phyloP scores from a whole-genome alignment of 2,329 filamentous ascomycete species.

The Periconia sp. region DNA sequence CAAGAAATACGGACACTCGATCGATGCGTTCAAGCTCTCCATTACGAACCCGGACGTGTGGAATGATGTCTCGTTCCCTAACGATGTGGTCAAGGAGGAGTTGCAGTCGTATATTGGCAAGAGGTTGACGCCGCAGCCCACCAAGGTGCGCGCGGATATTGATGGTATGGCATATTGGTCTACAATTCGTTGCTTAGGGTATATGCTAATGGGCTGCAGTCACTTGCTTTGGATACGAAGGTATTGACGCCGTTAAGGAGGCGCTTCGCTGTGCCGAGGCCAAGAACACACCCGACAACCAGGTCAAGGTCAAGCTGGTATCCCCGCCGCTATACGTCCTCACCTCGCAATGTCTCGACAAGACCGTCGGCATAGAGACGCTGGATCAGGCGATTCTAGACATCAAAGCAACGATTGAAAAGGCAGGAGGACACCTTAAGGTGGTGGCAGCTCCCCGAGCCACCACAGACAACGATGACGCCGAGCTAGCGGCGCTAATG shows the following conservation, averaged over 20 bases:
- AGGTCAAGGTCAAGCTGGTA: conserved; percentile 98
- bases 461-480: conserved; percentile 97
- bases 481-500: conserved; percentile 95
- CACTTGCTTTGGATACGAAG: conserved; percentile 75
- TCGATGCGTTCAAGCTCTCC: conserved; percentile 98
- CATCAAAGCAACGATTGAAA: conserved; percentile 78
- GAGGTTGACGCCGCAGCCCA: conserved; percentile 95
- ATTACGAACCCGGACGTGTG: conserved; percentile 98
- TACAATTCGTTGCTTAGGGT: conserved; percentile 31
- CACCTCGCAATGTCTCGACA: conserved; percentile 94
- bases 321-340: conserved; percentile 95
- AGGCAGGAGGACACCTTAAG: conserved; percentile 74
- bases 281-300: conserved; percentile 85
- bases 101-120: conserved; percentile 95
- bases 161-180: conserved; percentile 70
- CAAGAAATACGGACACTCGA: conserved; percentile 94
- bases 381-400: conserved; percentile 89
- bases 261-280: conserved; percentile 90
- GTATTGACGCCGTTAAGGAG: conserved; percentile 96
- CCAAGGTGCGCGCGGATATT: conserved; percentile 96
- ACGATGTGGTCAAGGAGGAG: conserved; percentile 81
- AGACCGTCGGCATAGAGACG: conserved; percentile 78
- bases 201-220: conserved; percentile 23
- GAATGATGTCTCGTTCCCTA: conserved; percentile 89
- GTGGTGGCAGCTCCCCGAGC: conserved; percentile 99